These are phyloP conservation scores for Tubosaeta sp. DNA, from an alignment of 768 basidiomycete genomes.

Conservation along the genomic window DNA sequence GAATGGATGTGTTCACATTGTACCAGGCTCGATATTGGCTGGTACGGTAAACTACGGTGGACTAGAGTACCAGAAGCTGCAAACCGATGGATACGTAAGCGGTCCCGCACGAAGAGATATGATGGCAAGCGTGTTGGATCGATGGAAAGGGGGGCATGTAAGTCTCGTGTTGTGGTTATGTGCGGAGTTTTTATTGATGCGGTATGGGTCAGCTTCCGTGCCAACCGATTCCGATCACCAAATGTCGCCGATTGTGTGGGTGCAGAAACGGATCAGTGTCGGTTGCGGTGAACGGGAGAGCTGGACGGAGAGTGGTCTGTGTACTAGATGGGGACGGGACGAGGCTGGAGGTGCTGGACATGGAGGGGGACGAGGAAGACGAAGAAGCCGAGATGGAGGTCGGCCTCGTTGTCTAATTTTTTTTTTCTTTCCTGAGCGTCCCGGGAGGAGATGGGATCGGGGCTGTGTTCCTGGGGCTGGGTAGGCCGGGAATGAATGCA, in stretches of 20 bases:
- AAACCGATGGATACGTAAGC: constrained; percentile 48
- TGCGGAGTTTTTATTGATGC: constrained; percentile 32
- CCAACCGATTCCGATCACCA: constrained; percentile 49
- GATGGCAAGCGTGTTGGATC: constrained; percentile 52
- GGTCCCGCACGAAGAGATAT: constrained; percentile 59
- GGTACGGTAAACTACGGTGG: constrained; percentile 60
- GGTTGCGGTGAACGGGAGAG: constrained; percentile 71
- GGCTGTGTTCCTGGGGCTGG: constrained; percentile 22
- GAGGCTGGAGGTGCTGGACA: constrained; percentile 68
- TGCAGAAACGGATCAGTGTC: constrained; percentile 50
- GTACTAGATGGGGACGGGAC: constrained; percentile 62
- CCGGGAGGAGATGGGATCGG: constrained; percentile 17
- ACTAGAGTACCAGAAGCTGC: constrained; percentile 54
- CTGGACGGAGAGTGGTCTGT: constrained; percentile 71
- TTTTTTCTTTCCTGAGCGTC: neutral
- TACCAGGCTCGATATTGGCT: constrained; percentile 51
- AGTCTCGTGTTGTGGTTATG: constrained; percentile 33
- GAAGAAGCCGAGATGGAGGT: constrained; percentile 6
- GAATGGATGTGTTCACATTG: constrained; percentile 28
- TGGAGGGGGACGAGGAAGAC: constrained; percentile 60
- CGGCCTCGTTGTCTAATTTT: neutral
- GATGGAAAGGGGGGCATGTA: constrained; percentile 63
- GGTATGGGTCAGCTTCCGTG: constrained; percentile 44
- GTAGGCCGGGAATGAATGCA: constrained; percentile 30
- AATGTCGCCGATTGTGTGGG: constrained; percentile 51